Conservation (phyloP, 139 green algal species). For the Coelastrella sp. region DNA sequence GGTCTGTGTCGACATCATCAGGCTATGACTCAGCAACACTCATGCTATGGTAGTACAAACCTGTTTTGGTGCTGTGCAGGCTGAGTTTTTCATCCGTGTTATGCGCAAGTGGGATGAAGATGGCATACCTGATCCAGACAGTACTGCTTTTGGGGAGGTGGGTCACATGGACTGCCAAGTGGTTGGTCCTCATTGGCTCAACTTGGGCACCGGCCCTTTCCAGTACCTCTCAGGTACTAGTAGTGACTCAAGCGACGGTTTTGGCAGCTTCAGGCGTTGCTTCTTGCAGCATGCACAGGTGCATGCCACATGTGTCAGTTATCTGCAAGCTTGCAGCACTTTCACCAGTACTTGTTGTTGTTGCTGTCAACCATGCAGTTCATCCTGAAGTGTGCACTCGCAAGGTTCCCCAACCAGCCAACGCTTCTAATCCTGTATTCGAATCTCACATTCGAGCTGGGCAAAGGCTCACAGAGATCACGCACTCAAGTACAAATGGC, state of each 20-base stretch:
- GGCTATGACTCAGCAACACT: not conserved
- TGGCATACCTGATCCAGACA: slow-evolving; percentile 17
- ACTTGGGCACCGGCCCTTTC: no score
- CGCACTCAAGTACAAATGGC: slow-evolving; percentile 64
- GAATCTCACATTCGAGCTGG: slow-evolving; percentile 57
- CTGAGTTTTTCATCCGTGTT: slow-evolving; percentile 23
- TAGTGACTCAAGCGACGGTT: not conserved
- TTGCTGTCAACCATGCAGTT: not conserved
- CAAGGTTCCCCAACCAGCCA: slow-evolving; percentile 13
- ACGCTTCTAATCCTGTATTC: slow-evolving; percentile 55
- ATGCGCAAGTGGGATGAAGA: slow-evolving; percentile 46
- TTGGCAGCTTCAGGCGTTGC: not conserved
- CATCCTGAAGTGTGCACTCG: slow-evolving; percentile 53
- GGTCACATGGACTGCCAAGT: no score
- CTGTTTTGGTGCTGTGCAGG: slow-evolving; percentile 8
- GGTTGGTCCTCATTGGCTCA: no score
- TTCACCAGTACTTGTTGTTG: no score
- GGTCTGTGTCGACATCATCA: not conserved
- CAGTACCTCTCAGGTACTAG: no score
- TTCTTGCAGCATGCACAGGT: not conserved
- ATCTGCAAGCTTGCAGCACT: no score
- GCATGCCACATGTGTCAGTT: no score
- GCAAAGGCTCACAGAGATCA: not conserved
- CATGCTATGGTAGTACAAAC: not conserved
- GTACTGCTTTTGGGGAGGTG: slow-evolving; percentile 13